Conservation (phyloP, 139 green algal species). For the Closterium sp. region DNA sequence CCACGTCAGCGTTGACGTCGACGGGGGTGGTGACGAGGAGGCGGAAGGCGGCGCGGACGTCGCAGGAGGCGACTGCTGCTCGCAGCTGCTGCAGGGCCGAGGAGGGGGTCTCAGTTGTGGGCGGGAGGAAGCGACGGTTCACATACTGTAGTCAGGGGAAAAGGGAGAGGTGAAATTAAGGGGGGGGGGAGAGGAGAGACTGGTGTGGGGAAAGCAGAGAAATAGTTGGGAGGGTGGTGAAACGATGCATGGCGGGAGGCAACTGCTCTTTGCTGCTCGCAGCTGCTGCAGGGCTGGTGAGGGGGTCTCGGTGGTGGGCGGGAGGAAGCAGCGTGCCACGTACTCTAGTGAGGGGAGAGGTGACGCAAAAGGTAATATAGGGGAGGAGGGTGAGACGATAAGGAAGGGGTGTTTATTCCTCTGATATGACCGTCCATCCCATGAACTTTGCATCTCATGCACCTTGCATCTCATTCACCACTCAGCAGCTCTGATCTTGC, state of each 20-base stretch:
- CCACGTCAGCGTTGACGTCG: slow-evolving; percentile 7
- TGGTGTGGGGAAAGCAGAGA: background rate
- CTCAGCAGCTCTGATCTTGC: too few species aligned
- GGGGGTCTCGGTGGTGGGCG: background rate
- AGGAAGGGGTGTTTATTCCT: too few species aligned
- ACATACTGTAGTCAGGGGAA: background rate
- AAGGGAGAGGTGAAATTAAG: background rate
- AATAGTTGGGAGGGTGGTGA: background rate
- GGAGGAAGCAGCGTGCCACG: background rate
- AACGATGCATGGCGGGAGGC: background rate
- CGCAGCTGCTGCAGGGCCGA: background rate
- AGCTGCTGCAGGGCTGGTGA: background rate
- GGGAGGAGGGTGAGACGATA: too few species aligned
- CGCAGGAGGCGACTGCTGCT: background rate
- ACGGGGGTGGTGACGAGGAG: background rate
- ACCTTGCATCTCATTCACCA: background rate
- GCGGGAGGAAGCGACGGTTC: background rate
- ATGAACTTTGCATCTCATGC: too few species aligned
- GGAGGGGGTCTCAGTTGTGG: background rate
- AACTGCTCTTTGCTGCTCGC: background rate
- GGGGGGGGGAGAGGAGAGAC: background rate
- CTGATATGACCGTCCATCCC: too few species aligned
- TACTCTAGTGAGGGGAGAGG: background rate
- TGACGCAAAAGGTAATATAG: too few species aligned
- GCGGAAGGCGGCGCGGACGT: background rate